Conservation (phyloP, 2,329 filamentous ascomycete genomes). For the Ceratocystis harringtonii region DNA sequence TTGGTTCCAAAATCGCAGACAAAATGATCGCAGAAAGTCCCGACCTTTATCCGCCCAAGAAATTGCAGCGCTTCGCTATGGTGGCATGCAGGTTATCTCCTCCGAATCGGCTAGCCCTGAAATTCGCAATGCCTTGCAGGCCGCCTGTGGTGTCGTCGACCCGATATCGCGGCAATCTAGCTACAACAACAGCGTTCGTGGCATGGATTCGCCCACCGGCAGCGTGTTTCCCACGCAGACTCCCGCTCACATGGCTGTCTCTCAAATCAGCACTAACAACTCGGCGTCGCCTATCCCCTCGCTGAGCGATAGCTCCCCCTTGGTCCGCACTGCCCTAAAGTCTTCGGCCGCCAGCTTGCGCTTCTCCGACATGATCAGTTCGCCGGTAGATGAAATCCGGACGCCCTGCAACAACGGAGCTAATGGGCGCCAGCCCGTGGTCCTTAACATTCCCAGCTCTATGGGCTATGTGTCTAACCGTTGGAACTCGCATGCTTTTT, state of each 20-base stretch:
- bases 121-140: slow-evolving; percentile 21
- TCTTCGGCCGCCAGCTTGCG: neutral
- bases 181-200: neutral
- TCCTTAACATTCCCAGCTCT: slow-evolving; percentile 26
- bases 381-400: slow-evolving; percentile 16
- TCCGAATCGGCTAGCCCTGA: slow-evolving; percentile 25
- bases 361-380: slow-evolving; percentile 10
- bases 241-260: slow-evolving; percentile 20
- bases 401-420: slow-evolving; percentile 10
- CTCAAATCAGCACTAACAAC: neutral
- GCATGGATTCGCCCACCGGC: slow-evolving; percentile 8
- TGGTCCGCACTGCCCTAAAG: slow-evolving; percentile 2
- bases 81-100: slow-evolving; percentile 37
- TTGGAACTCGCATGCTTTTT: slow-evolving; percentile 40
- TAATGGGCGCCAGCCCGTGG: slow-evolving; percentile 3
- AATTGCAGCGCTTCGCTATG: slow-evolving; percentile 45
- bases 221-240: slow-evolving; percentile 19
- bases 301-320: slow-evolving; percentile 13
- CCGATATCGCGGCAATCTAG: slow-evolving; percentile 22
- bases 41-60: slow-evolving; percentile 69
- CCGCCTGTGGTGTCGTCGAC: slow-evolving; percentile 17
- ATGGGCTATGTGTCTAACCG: slow-evolving; percentile 41
- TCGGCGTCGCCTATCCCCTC: slow-evolving; percentile 13
- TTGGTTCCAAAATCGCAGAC: slow-evolving; percentile 92
- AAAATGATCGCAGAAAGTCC: slow-evolving; percentile 82